Evolutionary conservation across 2,329 filamentous ascomycete genomes (phyloP).

Genomic region (Thielaviopsis euricoi): DNA sequence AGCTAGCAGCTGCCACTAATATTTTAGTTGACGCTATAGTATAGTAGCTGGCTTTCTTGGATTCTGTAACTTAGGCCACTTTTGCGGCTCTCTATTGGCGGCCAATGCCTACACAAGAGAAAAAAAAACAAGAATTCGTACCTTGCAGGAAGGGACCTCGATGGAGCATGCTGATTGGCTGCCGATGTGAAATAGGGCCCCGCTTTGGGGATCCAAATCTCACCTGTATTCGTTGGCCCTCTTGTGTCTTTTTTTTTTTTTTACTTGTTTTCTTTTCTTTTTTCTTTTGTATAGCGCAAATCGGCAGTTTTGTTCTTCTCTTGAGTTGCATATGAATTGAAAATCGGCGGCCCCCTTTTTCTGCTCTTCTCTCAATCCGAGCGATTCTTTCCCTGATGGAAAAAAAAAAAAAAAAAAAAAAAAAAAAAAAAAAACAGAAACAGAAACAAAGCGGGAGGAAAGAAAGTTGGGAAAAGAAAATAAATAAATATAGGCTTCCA

Average conservation of each 20-base stretch:
- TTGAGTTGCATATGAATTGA: too few species aligned
- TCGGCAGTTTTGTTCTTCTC: too few species aligned
- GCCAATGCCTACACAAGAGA: not conserved
- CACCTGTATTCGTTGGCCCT: not conserved
- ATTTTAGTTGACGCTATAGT: too few species aligned
- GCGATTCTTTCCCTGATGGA: not conserved
- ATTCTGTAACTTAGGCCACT: too few species aligned
- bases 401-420: not conserved
- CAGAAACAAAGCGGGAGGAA: not conserved
- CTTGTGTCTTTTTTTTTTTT: not conserved
- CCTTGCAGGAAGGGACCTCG: constrained; percentile 5
- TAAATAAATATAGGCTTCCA: too few species aligned
- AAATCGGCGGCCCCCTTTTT: not conserved
- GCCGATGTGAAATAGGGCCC: not conserved
- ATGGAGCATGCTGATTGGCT: not conserved
- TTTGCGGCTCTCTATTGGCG: not conserved
- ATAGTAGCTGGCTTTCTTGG: too few species aligned
- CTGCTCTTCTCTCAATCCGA: not conserved
- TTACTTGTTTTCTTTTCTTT: not conserved
- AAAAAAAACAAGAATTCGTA: not conserved
- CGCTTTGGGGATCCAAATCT: constrained; percentile 5
- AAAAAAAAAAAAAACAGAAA: not conserved
- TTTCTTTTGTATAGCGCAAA: not conserved
- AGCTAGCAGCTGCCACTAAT: too few species aligned
- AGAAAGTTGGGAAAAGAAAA: too few species aligned